A percentile compares a stretch with the other conserved stretches of the same genome.
Conservation (phyloP, 192 early-diverging fungal genomes). For the Umbelopsis sp. region DNA sequence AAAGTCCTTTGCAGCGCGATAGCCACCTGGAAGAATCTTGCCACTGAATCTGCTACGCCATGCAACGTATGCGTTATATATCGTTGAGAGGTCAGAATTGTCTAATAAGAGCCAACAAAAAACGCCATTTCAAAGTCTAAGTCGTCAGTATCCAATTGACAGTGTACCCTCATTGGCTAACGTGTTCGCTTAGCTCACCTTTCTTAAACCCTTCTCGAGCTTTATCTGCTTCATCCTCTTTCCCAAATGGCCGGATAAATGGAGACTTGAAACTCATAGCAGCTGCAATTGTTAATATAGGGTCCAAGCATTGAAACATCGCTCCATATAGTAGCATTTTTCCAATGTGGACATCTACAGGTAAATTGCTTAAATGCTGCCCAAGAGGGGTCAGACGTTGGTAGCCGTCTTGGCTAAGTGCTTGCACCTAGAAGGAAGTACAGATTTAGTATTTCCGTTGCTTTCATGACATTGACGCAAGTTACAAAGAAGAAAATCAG, state of each 20-base stretch:
- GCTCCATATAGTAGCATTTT: constrained; percentile 71
- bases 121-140: neutral
- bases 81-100: constrained; percentile 52
- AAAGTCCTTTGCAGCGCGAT: constrained; percentile 30
- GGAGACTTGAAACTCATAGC: constrained; percentile 50
- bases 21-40: neutral
- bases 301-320: constrained; percentile 64
- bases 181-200: constrained; percentile 16
- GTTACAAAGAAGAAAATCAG: neutral
- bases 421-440: constrained; percentile 48
- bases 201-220: constrained; percentile 43
- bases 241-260: constrained; percentile 50
- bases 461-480: no score
- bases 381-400: constrained; percentile 65
- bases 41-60: constrained; percentile 38
- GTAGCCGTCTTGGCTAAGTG: constrained; percentile 35
- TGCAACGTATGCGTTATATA: constrained; percentile 52
- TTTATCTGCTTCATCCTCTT: constrained; percentile 50
- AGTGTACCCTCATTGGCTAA: no score
- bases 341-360: constrained; percentile 70
- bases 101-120: constrained; percentile 7
- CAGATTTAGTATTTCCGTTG: no score
- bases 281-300: constrained; percentile 63
- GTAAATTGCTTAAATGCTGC: constrained; percentile 58
- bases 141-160: neutral